Evolutionary conservation across 176 grass and related monocot genomes (phyloP), one percentile per base, ranked within the genome.

Genomic region (Zizania latifolia): DNA sequence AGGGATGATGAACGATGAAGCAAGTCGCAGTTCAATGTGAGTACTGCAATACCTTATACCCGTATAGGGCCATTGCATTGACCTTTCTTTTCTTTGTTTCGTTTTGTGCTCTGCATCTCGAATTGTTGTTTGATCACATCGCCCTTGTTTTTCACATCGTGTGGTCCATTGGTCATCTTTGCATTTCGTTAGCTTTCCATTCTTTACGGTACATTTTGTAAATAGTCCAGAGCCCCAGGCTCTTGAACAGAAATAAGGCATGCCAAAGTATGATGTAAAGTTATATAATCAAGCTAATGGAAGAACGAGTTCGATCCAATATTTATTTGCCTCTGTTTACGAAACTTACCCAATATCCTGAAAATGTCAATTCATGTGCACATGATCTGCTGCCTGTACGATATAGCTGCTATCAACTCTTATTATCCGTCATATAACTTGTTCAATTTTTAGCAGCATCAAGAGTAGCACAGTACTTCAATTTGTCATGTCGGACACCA

Each of bases 1-100:
- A 84, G 96, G 96, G 68, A 90, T 95, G 91, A 99, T 99, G 96
- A 95, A 77, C 69, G 96, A 99, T 15, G 96, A 95, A 67, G 78
- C 82, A 23, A 90, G 70, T 22, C 86, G 89, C 41, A 77, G 63
- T 83, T 83, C 78, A 30, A 70, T 19, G 38, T 93, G 81, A 90
- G 63, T 76, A 39, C 38, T 74, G n/a, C n/a, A n/a, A 6, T 21
- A 50, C n/a, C n/a, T 50, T 21, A 53, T 53, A 53, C 48, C 17
- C 48, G 22, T 21, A 53, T 22, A 10, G 22, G 48, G 48, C 19
- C 46, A 35, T 75, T 54, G 5, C 46, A 22, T 50, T 68, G 11
- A 43, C 61, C 44, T 14, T 65, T 60, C n/a, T 32, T 36, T 64
- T 8, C 32, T 34, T 39, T 40, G 59, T 72, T 53, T 78, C 12